Base-by-base conservation (phyloP, 331 rosid species). In the Ulmus americana region DNA sequence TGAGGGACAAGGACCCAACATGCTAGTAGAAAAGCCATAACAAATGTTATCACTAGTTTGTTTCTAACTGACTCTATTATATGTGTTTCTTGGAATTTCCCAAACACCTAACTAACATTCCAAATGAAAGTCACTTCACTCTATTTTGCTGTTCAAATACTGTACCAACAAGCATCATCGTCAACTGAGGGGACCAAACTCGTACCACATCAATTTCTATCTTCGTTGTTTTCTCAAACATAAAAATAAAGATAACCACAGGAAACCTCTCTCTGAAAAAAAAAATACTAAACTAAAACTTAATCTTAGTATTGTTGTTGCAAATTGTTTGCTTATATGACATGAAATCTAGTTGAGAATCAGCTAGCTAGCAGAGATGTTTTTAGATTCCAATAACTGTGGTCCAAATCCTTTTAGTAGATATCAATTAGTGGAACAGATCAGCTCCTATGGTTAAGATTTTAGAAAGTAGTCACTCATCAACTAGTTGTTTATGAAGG, bases 171-270 rank as follows among this genome's bases (percentile, higher is more conserved):
- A 3, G 45, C 1, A 16, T 63, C 56, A 35, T 0, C 15, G 68
- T 45, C 55, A 61, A 61, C 53, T 4, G 45, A 5, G 44, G 61
- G 61, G 44, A 56, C 61, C 61, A 56, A 61, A 52, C 51, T 47
- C 44, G 53, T 63, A 45, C 56, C 4, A 63, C 55, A 63, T 63
- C 55, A 20, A 11, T 22, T 10, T 45, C 55, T 35, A 43, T 63
- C 68, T 63, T 44, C 55, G 28, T 43, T n/a, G 6, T 6, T 11
- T 40, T 6, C 2, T 28, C 5, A 35, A 39, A 40, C 64, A 59
- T 11, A 40, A 28, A 28, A 28, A 28, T 28, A 28, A 28, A 28
- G 35, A 28, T 28, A 2, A 28, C 35, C 35, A 28, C 35, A 28
- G 4, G 35, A 28, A 28, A 28, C 1, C 2, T 28, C 35, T 28